phyloP scores from a whole-genome alignment of 2,329 filamentous ascomycete genomes.

The Cladosporium colombiae region DNA sequence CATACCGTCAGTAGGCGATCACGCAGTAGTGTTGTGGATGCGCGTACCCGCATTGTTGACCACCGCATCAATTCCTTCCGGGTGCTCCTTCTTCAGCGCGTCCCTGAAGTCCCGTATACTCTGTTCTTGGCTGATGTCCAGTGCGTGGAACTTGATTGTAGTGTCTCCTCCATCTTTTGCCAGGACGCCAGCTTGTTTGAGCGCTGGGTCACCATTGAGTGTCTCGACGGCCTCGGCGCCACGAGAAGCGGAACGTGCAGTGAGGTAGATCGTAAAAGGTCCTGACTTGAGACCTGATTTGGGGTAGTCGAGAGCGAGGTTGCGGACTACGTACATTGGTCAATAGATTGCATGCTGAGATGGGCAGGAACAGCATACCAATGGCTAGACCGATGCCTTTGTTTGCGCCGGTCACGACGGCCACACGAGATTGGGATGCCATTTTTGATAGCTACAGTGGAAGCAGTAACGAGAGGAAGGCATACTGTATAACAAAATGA shows the following conservation, averaged over 20 bases:
- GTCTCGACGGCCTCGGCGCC: conserved; percentile 50
- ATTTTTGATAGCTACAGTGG: conserved; percentile 20
- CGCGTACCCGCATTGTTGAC: conserved; percentile 54
- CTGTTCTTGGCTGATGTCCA: conserved; percentile 51
- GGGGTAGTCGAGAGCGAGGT: conserved; percentile 56
- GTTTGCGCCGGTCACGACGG: conserved; percentile 57
- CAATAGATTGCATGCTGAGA: neutral
- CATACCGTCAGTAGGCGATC: neutral
- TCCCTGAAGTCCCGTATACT: conserved; percentile 48
- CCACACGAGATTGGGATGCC: conserved; percentile 42
- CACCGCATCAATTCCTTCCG: conserved; percentile 53
- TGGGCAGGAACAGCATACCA: conserved; percentile 33
- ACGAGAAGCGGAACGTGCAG: conserved; percentile 50
- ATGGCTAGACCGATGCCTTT: conserved; percentile 55
- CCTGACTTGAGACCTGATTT: conserved; percentile 50
- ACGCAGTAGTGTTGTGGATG: neutral
- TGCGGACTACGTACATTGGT: conserved; percentile 43
- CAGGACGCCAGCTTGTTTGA: conserved; percentile 51
- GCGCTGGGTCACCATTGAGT: conserved; percentile 46
- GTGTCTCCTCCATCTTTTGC: conserved; percentile 44
- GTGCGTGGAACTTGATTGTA: conserved; percentile 49
- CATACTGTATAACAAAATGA: neutral
- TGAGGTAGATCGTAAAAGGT: conserved; percentile 55
- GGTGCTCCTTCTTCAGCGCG: conserved; percentile 47
- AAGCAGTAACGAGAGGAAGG: neutral